Base-by-base conservation (phyloP, 2,329 filamentous ascomycete species). In the Exophiala sideris region DNA sequence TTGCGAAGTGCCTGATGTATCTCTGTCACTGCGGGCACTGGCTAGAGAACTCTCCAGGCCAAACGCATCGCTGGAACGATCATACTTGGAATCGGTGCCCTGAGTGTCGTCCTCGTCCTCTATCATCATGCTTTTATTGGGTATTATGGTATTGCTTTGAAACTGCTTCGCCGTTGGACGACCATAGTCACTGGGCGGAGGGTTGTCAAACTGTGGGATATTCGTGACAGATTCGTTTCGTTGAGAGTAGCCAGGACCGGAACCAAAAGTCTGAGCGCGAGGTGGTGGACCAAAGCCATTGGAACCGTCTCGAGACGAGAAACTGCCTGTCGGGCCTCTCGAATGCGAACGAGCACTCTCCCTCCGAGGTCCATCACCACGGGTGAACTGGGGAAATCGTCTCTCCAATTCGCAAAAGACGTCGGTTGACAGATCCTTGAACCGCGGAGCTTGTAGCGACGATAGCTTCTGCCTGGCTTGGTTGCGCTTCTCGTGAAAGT, bases 121-220 rank as follows among this genome's bases (percentile, higher is more conserved):
- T 1, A 97, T 84, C 86, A 97, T 91, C 0, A 89, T 96, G 66
- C 92, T 95, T 74, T 97, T 99, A 68, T 96, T 97, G 0, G 94
- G 94, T 32, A 97, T 88, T 65, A 97, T 95, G 0, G 91, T 97
- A 68, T 95, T 97, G 68, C 88, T 92, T 68, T 96, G 91, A 62
- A 95, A 91, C 35, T 91, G 91, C 68, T 95, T 96, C 12, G 89
- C 87, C 62, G 89, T 82, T 3, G 91, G 91, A 42, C 89, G 81
- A 39, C 87, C 86, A 60, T 84, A 87, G 48, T 87, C 84, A 64
- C 84, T 83, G 3, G 47, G 33, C 24, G 54, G 38, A 16, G 51
- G 54, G 29, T 56, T 56, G 6, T 60, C 61, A 24, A 60, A 48
- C 9, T 52, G 59, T 14, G 58, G 52, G 39, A 60, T 35, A 34